Evolutionary conservation across 441 rosid species (phyloP), one percentile per base, ranked within the genome.

Genomic region (Corymbia calophylla): DNA sequence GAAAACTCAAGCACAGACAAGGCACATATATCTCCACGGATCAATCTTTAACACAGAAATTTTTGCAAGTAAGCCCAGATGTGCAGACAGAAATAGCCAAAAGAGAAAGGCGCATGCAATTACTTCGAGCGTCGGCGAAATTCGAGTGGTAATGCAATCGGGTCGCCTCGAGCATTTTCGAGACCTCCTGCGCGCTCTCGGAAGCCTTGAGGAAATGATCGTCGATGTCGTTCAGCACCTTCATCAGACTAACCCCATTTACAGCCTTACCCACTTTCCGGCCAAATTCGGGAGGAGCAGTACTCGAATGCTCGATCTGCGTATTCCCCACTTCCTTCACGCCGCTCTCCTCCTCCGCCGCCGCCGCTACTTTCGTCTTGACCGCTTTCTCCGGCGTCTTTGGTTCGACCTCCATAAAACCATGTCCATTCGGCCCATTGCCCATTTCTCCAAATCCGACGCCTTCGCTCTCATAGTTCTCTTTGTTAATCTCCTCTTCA

Each of bases 141-240:
- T 95, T 95, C n/a, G 96, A 95, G 85, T 95, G 97, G 88, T 95
- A 95, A 94, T 95, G 97, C 88, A 95, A 53, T 92, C 94, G 93
- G 27, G 95, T 95, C 35, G 96, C 96, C 92, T 95, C 97, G 86
- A 95, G 93, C 95, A 95, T 90, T 89, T 93, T 94, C 29, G 96
- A 94, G 21, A 95, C 95, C 90, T 95, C 95, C 86, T 93, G 96
- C 29, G 97, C 96, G 53, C 94, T 92, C 89, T 95, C 95, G 4
- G 95, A 94, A 9, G 96, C 94, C 91, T 93, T 95, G 77, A 95
- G 89, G 93, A 95, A 95, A 82, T 94, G 92, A 89, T 95, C 96
- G 92, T 95, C 97, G 84, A 95, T 92, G 89, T 91, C 93, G 70
- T 87, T 91, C 91, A 95, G 89, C 89, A 94, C 90, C 90, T 93